Evolutionary conservation across 176 grass and related monocot species (phyloP), one percentile per base, ranked within the genome.

Genomic region (Themeda triandra): DNA sequence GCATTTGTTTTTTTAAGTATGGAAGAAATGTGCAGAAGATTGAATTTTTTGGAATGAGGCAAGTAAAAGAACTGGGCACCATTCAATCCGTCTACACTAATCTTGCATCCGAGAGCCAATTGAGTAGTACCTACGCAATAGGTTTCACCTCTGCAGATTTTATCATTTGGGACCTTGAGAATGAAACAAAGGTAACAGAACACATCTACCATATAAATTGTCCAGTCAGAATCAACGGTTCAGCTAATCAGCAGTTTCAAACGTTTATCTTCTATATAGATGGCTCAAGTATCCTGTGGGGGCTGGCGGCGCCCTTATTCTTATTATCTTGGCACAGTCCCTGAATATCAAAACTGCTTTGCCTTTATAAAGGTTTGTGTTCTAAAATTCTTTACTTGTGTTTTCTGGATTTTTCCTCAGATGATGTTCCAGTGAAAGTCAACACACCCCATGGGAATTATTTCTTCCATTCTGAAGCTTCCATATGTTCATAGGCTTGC

Each of bases 61-160:
- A 95, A 90, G 81, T 98, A 79, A 98, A 95, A 92, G 96, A 98
- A 49, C 76, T 98, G 81, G 91, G 93, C 69, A 93, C 83, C 62
- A 49, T 95, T 74, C 92, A 98, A 84, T 95, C 89, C 36, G 63
- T 93, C 37, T 81, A 86, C 44, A 45, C 32, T 24, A 85, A 82
- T 78, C 79, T 73, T 51, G 45, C 40, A 69, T 63, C 79, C 66
- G 71, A 35, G 56, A 86, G 73, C 31, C 75, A 77, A n/a, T 33
- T 51, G 69, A 66, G 73, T 63, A 68, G 73, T 59, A 93, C 75
- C 75, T 92, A 93, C 59, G 92, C 91, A 63, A 85, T 95, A 88
- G 96, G 96, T 80, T 98, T 98, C 60, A 98, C 91, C 69, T 95
- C 96, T 83, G 71, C 91, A 40, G 93, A 98, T 89, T 98, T 98